Evolutionary conservation across 768 basidiomycete species (phyloP).

Genomic region (Boletus reticulatus): DNA sequence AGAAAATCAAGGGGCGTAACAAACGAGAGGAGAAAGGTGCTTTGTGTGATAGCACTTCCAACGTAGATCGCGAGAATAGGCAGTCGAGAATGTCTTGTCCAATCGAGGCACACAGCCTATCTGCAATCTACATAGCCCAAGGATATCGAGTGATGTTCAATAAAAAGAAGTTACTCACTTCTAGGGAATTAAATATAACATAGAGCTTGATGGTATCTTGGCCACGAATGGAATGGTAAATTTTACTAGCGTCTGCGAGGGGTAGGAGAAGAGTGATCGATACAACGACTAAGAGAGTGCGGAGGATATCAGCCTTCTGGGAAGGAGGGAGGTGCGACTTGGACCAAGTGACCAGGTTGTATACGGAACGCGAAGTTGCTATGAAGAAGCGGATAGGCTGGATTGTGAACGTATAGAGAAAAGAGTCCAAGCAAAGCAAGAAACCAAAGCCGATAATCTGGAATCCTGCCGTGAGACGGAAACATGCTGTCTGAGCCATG

Average conservation of each 20-base stretch:
- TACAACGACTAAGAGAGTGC: conserved; percentile 68
- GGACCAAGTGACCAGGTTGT: conserved; percentile 48
- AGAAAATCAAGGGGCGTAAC: conserved; percentile 81
- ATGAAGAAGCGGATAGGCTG: conserved; percentile 84
- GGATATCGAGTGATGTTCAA: neutral
- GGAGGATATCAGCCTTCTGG: conserved; percentile 92
- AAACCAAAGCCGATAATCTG: conserved; percentile 93
- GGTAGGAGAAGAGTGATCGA: conserved; percentile 75
- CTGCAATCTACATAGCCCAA: conserved; percentile 71
- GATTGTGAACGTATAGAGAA: conserved; percentile 97
- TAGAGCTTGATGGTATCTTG: conserved; percentile 99
- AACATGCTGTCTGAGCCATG: neutral
- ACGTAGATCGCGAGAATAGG: conserved; percentile 89
- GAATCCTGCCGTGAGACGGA: conserved; percentile 1
- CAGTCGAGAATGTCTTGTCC: conserved; percentile 98
- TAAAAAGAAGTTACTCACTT: conserved; percentile 55
- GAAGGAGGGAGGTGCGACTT: conserved; percentile 70
- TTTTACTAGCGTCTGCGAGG: conserved; percentile 93
- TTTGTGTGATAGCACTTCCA: conserved; percentile 67
- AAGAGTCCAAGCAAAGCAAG: conserved; percentile 92
- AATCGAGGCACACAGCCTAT: conserved; percentile 91
- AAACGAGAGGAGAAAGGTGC: conserved; percentile 60
- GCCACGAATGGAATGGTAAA: conserved; percentile 95
- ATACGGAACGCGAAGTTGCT: conserved; percentile 55
- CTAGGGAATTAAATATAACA: conserved; percentile 97